phyloP scores from a whole-genome alignment of 768 basidiomycete species.

The Suillus subluteus region DNA sequence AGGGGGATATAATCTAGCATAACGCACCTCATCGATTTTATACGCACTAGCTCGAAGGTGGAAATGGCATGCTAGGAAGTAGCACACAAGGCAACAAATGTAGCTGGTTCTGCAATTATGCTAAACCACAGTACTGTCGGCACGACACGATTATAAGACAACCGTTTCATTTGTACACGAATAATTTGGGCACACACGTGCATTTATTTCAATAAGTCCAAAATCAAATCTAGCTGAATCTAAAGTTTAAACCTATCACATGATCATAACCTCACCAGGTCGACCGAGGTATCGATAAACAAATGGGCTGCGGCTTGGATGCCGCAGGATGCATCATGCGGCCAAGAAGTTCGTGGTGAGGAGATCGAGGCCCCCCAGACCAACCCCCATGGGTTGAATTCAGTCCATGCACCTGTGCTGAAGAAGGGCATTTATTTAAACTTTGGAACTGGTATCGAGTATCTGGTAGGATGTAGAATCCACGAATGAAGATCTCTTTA shows the following conservation, averaged over 20 bases:
- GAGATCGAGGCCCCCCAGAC: neutral
- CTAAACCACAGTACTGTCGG: neutral
- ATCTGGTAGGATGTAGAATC: neutral
- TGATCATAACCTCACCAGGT: neutral
- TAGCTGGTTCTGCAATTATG: neutral
- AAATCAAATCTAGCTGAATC: neutral
- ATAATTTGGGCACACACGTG: neutral
- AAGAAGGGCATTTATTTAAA: neutral
- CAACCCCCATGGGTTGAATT: neutral
- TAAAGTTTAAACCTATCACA: neutral
- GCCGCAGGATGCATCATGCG: neutral
- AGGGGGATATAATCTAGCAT: neutral
- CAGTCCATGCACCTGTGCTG: neutral
- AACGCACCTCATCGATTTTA: neutral
- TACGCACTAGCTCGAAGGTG: neutral
- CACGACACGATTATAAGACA: neutral
- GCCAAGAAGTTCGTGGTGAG: neutral
- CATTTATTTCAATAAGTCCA: neutral
- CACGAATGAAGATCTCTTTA: neutral
- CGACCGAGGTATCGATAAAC: neutral
- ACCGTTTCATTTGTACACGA: neutral
- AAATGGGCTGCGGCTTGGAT: neutral
- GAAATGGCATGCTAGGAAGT: neutral
- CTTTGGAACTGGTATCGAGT: neutral
- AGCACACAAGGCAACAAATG: neutral